Evolutionary conservation across 441 rosid species (phyloP).

Genomic region (Populus hybrid): DNA sequence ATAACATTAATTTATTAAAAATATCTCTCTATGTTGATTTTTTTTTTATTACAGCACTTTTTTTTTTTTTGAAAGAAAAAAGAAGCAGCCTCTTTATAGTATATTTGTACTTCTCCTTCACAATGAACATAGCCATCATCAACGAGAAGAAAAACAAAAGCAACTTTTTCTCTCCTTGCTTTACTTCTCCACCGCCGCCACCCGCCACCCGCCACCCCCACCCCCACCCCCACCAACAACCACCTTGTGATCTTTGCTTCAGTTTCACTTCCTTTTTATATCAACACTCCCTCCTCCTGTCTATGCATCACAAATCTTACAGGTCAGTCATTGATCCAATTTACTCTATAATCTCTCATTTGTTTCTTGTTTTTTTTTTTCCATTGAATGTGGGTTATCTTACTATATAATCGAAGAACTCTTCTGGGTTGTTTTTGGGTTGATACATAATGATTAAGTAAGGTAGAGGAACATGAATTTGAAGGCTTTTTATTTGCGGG

Average conservation of each 20-base stretch:
- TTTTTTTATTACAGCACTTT: not conserved
- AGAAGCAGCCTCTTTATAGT: not conserved
- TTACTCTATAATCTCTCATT: not conserved
- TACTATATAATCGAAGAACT: not conserved
- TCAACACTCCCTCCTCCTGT: not conserved
- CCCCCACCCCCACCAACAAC: not conserved
- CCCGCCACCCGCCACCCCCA: not conserved
- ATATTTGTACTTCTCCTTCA: not conserved
- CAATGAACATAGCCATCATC: not conserved
- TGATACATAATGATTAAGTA: not conserved
- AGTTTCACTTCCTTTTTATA: not conserved
- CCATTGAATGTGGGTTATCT: not conserved
- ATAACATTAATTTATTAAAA: not conserved
- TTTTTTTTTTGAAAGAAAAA: not conserved
- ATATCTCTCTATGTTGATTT: not conserved
- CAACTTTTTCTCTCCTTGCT: not conserved
- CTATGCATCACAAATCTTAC: not conserved
- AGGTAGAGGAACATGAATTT: not conserved
- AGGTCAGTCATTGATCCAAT: not conserved
- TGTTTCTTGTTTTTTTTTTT: not conserved
- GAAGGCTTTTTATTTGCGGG: not conserved
- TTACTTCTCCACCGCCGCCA: not conserved
- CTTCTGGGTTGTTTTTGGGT: not conserved
- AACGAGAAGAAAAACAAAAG: not conserved
- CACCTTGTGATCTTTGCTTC: not conserved